A percentile compares a stretch with the other conserved stretches of the same genome.
Evolutionary conservation across 495 filamentous ascomycete species (phyloP).

Genomic region (Trichoderma erinaceum): DNA sequence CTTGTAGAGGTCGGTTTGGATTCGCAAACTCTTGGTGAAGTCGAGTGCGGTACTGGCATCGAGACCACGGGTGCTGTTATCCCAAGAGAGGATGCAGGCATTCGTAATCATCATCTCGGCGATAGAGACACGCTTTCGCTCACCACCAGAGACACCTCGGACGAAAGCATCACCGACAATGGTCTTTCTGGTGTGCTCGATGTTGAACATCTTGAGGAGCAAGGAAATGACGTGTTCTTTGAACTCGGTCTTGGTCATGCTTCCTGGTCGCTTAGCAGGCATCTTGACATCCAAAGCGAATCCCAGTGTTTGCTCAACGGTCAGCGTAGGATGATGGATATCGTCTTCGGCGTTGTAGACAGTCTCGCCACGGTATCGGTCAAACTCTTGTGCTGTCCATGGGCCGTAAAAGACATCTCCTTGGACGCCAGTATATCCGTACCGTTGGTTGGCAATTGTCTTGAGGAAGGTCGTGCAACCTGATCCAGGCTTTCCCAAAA

Average conservation of each 20-base stretch:
- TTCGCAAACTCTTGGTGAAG: conserved; percentile 61
- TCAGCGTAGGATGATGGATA: conserved; percentile 72
- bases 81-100: conserved; percentile 68
- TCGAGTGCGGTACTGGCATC: conserved; percentile 80
- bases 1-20: conserved; percentile 73
- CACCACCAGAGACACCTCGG: conserved; percentile 80
- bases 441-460: conserved; percentile 72
- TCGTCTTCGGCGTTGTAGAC: conserved; percentile 87
- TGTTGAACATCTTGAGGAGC: conserved; percentile 83
- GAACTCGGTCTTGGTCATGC: conserved; percentile 60
- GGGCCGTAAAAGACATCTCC: conserved; percentile 79
- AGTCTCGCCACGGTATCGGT: conserved; percentile 70
- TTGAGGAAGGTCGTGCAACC: conserved; percentile 89
- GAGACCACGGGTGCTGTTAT: conserved; percentile 78
- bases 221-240: conserved; percentile 63
- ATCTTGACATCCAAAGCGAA: conserved; percentile 81
- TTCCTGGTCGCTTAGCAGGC: conserved; percentile 63
- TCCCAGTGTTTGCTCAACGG: conserved; percentile 73
- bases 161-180: conserved; percentile 76
- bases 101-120: conserved; percentile 67
- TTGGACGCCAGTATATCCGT: conserved; percentile 68
- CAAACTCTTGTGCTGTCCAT: conserved; percentile 51
- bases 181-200: conserved; percentile 74
- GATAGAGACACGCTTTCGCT: conserved; percentile 73
- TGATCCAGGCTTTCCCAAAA: conserved; percentile 77